Evolutionary conservation across 371 early-diverging fungal genomes (phyloP), one percentile per base, ranked within the genome.

Genomic region (Actinomortierella wolfii): DNA sequence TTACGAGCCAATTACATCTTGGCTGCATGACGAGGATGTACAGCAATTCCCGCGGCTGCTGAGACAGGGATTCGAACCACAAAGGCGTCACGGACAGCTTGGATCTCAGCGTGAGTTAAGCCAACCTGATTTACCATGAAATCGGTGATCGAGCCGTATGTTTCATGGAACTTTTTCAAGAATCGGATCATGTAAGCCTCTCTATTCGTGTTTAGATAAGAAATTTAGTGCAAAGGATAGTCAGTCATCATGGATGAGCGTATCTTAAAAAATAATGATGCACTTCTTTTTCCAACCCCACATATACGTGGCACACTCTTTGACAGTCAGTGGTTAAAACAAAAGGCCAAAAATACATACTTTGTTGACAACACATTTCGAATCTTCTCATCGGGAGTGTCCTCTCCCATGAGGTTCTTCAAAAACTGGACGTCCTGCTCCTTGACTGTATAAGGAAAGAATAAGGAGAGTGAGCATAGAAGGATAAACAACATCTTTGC

Each of bases 391-490:
- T 73, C 74, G 0, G 64, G 34, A 2, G 66, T 21, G 1, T 60
- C 66, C 42, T 48, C 64, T 24, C 74, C 74, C 9, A 73, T 56
- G 28, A 64, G 59, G 20, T 13, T 23, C 64, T 63, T 73, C 51
- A 73, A 63, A 26, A 67, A 73, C n/a, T 57, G 50, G 28, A 73
- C 67, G 57, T 73, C 74, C 40, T 62, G 63, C 47, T 73, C 67
- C 43, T 67, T 73, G 57, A 73, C 70, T 70, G 52, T 25, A 21
- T 20, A 23, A 6, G 47, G 1, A 15, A 20, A 18, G 24, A 47
- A 47, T 18, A 21, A 8, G 24, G 8, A 47, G 44, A 13, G 15
- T 13, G 13, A 5, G 8, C 15, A 8, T 41, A 44, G 2, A 13
- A 13, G 44, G 13, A 4, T 44, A 13, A 34, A 9, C 14, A 29